Conservation (phyloP, 2,329 filamentous ascomycete genomes). For the Neurospora sp. region DNA sequence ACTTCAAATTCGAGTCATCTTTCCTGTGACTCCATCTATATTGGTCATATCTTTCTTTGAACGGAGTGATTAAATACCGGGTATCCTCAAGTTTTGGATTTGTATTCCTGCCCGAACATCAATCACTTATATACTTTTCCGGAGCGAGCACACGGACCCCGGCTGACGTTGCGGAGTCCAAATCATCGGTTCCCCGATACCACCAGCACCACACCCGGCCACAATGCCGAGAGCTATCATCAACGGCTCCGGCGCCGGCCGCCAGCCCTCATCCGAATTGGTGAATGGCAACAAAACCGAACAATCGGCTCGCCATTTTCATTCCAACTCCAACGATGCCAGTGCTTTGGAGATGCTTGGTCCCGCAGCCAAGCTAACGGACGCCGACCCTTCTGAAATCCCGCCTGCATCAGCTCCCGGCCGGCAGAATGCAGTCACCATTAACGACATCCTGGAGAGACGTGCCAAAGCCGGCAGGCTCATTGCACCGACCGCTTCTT, state of each 20-base stretch:
- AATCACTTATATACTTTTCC: not conserved
- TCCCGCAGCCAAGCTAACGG: slow-evolving; percentile 1
- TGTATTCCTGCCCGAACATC: not conserved
- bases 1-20: not conserved
- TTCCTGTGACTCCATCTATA: not conserved
- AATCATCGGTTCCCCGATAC: not conserved
- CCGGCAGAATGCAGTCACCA: slow-evolving; percentile 32
- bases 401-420: not conserved
- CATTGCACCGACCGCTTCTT: slow-evolving; percentile 65
- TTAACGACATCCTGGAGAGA: slow-evolving; percentile 56
- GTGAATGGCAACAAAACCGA: not conserved
- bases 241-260: not conserved
- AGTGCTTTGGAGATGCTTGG: not conserved
- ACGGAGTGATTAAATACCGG: not conserved
- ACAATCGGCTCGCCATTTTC: not conserved
- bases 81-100: not conserved
- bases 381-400: not conserved
- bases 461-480: slow-evolving; percentile 63
- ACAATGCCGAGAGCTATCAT: not conserved
- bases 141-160: not conserved
- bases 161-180: not conserved
- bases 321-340: not conserved
- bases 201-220: not conserved
- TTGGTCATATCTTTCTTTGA: not conserved
- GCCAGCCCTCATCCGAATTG: not conserved